These are phyloP conservation scores for Daedalea quercina DNA, from an alignment of 768 basidiomycete species.

Conservation along the genomic window DNA sequence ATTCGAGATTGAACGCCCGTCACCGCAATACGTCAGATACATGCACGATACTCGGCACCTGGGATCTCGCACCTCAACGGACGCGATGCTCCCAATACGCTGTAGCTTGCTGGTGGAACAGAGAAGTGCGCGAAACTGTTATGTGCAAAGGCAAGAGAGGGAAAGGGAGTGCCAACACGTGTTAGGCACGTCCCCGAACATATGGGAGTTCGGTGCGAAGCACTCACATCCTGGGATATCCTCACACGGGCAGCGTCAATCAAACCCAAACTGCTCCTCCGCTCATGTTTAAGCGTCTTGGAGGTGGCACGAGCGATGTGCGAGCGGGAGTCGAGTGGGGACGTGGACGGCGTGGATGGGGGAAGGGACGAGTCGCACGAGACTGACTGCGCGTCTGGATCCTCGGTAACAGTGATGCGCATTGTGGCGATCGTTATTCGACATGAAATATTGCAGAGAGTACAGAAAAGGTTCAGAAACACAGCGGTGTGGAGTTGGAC, in stretches of 20 bases:
- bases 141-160: conserved; percentile 11
- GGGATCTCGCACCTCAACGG: conserved; percentile 7
- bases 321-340: conserved; percentile 15
- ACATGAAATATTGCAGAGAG: neutral
- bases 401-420: neutral
- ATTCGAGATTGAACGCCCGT: conserved; percentile 6
- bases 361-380: conserved; percentile 18
- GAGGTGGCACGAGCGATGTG: conserved; percentile 9
- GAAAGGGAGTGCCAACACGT: conserved; percentile 24
- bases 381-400: conserved; percentile 12
- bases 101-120: conserved; percentile 21
- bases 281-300: conserved; percentile 13
- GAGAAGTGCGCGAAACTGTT: conserved; percentile 23
- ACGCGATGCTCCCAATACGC: conserved; percentile 9
- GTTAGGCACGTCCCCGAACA: conserved; percentile 24
- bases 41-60: conserved; percentile 1
- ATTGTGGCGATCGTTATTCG: neutral
- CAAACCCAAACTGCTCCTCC: conserved; percentile 23
- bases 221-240: conserved; percentile 28
- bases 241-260: conserved; percentile 28
- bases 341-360: conserved; percentile 16
- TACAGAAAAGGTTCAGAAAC: neutral
- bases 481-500: neutral
- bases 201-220: conserved; percentile 14
- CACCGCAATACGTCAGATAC: conserved; percentile 7